Evolutionary conservation across 768 basidiomycete species (phyloP).

Genomic region (Melanogaster broomeanus): DNA sequence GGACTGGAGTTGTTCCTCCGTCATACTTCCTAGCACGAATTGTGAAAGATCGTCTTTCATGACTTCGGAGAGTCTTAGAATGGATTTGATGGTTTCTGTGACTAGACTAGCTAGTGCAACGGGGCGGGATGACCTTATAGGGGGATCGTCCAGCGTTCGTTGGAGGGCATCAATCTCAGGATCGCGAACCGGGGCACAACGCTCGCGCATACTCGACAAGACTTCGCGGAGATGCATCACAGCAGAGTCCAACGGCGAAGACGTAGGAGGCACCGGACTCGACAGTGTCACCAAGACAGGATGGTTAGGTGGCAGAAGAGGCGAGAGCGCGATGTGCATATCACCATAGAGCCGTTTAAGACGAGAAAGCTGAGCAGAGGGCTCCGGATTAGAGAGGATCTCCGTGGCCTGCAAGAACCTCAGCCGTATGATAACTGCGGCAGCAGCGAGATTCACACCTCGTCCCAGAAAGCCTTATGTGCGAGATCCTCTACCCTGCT

Average conservation of each 20-base stretch:
- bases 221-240: conserved; percentile 56
- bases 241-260: conserved; percentile 63
- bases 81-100: conserved; percentile 46
- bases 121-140: conserved; percentile 21
- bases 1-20: conserved; percentile 55
- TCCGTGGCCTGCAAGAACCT: conserved; percentile 49
- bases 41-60: conserved; percentile 73
- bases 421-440: conserved; percentile 12
- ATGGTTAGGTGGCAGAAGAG: conserved; percentile 61
- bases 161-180: conserved; percentile 48
- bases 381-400: conserved; percentile 56
- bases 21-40: conserved; percentile 65
- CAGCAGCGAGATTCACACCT: conserved; percentile 45
- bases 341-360: conserved; percentile 59
- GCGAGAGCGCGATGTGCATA: conserved; percentile 47
- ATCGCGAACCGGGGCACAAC: conserved; percentile 72
- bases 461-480: conserved; percentile 74
- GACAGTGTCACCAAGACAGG: conserved; percentile 52
- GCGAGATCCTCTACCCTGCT: conserved; percentile 49
- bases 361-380: conserved; percentile 59
- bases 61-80: conserved; percentile 53
- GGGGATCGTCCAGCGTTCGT: conserved; percentile 34
- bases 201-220: conserved; percentile 50
- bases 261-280: conserved; percentile 64
- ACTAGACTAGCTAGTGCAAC: conserved; percentile 47